Conservation (phyloP, 2,329 filamentous ascomycete species). For the Metarhizium album region DNA sequence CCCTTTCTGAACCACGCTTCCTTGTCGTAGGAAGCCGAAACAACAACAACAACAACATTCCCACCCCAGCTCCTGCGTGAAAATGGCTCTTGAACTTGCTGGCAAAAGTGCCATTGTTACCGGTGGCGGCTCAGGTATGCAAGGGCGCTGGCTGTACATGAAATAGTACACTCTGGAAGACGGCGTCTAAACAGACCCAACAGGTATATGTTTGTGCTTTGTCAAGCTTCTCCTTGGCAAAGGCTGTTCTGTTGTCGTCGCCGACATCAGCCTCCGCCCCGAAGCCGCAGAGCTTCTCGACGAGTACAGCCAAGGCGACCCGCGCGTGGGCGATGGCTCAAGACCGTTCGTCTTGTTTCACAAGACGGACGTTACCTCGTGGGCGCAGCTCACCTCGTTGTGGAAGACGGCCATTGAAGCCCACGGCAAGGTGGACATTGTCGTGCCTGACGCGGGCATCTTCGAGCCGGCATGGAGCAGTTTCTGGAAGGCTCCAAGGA, state of each 20-base stretch:
- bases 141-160: background rate
- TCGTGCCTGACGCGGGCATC: conserved; percentile 26
- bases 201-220: conserved; percentile 34
- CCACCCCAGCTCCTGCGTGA: background rate
- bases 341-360: conserved; percentile 23
- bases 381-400: conserved; percentile 21
- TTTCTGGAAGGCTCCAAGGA: conserved; percentile 26
- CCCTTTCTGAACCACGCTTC: background rate
- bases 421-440: conserved; percentile 24
- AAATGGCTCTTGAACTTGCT: conserved; percentile 9
- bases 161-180: background rate
- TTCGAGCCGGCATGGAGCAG: conserved; percentile 25
- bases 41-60: background rate
- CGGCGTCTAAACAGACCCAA: conserved; percentile 11
- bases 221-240: conserved; percentile 29
- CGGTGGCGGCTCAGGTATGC: conserved; percentile 17
- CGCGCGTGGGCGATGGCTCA: conserved; percentile 3
- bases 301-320: conserved; percentile 17
- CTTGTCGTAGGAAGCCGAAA: background rate
- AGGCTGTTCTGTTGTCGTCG: conserved; percentile 34
- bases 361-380: conserved; percentile 25
- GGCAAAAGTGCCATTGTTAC: conserved; percentile 23
- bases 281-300: conserved; percentile 23
- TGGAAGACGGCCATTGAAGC: conserved; percentile 17
- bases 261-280: conserved; percentile 27